phyloP scores from a whole-genome alignment of 305 asterid species.

The Solanum aculeatissimum region DNA sequence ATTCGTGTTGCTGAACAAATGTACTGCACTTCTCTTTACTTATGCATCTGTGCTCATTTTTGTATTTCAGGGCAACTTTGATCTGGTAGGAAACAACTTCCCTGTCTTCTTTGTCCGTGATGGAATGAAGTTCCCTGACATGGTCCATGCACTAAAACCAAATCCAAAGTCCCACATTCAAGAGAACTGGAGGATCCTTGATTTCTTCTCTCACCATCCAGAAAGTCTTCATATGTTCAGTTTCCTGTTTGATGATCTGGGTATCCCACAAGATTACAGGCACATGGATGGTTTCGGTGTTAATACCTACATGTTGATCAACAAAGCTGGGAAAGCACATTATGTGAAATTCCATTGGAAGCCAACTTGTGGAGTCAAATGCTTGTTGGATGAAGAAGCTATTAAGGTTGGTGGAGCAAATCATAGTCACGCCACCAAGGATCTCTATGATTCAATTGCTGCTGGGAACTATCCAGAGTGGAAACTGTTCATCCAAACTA shows the following conservation, averaged over 20 bases:
- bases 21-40: background rate
- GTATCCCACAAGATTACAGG: conserved; percentile 86
- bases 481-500: conserved; percentile 82
- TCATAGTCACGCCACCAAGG: conserved; percentile 94
- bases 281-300: conserved; percentile 97
- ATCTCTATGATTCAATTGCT: conserved; percentile 78
- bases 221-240: conserved; percentile 80
- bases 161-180: conserved; percentile 93
- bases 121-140: conserved; percentile 87
- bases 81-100: conserved; percentile 90
- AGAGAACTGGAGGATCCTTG: conserved; percentile 85
- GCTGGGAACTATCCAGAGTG: conserved; percentile 92
- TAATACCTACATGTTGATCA: conserved; percentile 67
- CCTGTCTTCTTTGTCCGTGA: conserved; percentile 86
- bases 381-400: conserved; percentile 69
- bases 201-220: conserved; percentile 85
- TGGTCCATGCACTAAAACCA: conserved; percentile 82
- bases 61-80: conserved; percentile 68
- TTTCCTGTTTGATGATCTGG: conserved; percentile 77
- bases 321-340: conserved; percentile 70
- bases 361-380: conserved; percentile 95
- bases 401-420: conserved; percentile 69
- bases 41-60: background rate
- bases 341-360: conserved; percentile 94
- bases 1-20: background rate